Evolutionary conservation across 73 alveolate genomes (phyloP), one percentile per base, ranked within the genome.

Genomic region (Paramecium primaurelia): DNA sequence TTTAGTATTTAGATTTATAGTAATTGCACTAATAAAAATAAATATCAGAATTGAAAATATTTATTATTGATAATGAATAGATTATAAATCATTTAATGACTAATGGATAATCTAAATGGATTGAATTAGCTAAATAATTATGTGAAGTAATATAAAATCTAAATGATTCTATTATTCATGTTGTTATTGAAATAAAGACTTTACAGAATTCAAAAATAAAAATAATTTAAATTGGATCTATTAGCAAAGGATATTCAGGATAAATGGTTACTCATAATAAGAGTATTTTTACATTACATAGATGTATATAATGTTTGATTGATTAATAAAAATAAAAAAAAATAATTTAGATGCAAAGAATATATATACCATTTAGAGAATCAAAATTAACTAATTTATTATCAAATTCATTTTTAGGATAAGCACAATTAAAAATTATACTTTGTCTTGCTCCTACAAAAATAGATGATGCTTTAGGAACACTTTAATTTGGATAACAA

Each of bases 361-460:
- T 26, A 26, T 80, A 80, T 22, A 80, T 80, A 11, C 91, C 91
- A 9, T 42, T 80, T 80, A 40, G 91, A 22, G 91, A 80, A 45
- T 80, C 91, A n/a, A 80, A 80, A 47, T 49, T 80, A 9, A 80
- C 91, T 12, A 42, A 40, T 32, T 32, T 80, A 10, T 44, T 80
- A 42, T 40, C 71, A 12, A 42, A 80, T 45, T 80, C 91, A 4
- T 49, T 80, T 45, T 45, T 18, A 12, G 91, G 91, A 45, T 32
- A 22, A 7, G 75, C 75, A 11, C n/a, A 80, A 44, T 26, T 80
- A 25, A 80, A 49, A 47, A 42, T 49, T 20, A 32, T 80, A 1
- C 16, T 80, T 5, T 80, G 91, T 45, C 49, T 80, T 5, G 37
- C 91, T 32, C 91, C 91, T 8, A 47, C 58, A 2, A 80, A 80